Base-by-base conservation (phyloP, 441 rosid species). In the Iberis amara region DNA sequence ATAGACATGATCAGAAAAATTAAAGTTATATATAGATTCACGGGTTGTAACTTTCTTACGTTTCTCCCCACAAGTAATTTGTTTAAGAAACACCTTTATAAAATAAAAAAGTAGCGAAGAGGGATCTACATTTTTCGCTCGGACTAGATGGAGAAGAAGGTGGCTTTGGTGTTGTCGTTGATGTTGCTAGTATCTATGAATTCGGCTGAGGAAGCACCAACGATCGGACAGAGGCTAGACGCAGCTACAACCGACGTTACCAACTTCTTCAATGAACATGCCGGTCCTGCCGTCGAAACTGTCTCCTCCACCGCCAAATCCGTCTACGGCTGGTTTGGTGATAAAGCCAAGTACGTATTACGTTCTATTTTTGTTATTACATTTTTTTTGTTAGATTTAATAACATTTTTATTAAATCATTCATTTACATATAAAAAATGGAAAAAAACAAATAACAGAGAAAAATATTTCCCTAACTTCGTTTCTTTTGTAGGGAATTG, bases 121-220 rank as follows among this genome's bases (percentile, higher is more conserved):
- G 21, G 21, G 33, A 15, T 40, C 50, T 26, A 63, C 38, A 11
- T 32, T 31, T 39, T 24, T 26, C 3, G 21, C 21, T 18, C 7
- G 50, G 51, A 33, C 26, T 2, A 8, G 46, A 61, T 64, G 68
- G 62, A 36, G 62, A 64, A 48, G 46, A 64, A 64, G 52, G 62
- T 49, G 28, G 68, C 46, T 33, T 48, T 64, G 63, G 63, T 64
- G 47, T 37, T 64, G 63, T 48, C 68, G 0, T 9, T 64, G 42
- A 64, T 64, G 68, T 11, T 64, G 53, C 36, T 64, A 36, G 10
- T 45, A 28, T 55, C 47, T 18, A 18, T 18, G 6, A 52, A 28
- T 21, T 57, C 58, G 0, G 63, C 69, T 11, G 62, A 64, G 57
- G 68, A 56, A 49, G 4, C 53, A 42, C 68, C 68, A 64, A 56